Evolutionary conservation across 2,329 filamentous ascomycete genomes (phyloP).

Genomic region (Aspergillus sp.): DNA sequence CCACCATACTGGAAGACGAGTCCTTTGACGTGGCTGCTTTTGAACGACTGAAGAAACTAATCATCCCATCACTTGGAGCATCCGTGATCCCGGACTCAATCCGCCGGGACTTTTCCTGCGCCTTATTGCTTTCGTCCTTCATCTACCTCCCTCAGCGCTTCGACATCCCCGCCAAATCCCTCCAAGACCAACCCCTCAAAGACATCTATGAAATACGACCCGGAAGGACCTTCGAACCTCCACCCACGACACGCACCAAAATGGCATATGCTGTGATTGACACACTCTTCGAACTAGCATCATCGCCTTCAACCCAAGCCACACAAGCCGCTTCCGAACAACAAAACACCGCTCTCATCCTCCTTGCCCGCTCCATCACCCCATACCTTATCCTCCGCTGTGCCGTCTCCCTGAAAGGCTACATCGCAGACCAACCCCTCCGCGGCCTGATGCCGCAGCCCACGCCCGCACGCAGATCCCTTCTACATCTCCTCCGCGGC

Average conservation of each 20-base stretch:
- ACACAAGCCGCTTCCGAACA: conserved; percentile 29
- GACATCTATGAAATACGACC: conserved; percentile 65
- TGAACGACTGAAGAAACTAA: conserved; percentile 62
- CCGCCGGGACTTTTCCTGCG: conserved; percentile 69
- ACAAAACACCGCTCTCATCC: conserved; percentile 48
- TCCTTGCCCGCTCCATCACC: conserved; percentile 72
- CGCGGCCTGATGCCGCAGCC: conserved; percentile 88
- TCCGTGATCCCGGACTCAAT: conserved; percentile 65
- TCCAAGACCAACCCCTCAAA: conserved; percentile 57
- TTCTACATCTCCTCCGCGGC: conserved; percentile 69
- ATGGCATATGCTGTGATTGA: conserved; percentile 82
- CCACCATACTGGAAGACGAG: conserved; percentile 67
- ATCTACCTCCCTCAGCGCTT: conserved; percentile 69
- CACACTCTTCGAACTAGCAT: conserved; percentile 72
- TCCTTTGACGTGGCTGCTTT: conserved; percentile 79
- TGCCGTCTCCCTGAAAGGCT: conserved; percentile 77
- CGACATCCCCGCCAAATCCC: conserved; percentile 53
- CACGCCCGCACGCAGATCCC: conserved; percentile 73
- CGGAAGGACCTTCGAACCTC: conserved; percentile 71
- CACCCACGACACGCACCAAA: conserved; percentile 63
- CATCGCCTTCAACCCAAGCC: conserved; percentile 39
- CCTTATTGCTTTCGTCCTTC: conserved; percentile 78
- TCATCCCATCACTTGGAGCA: conserved; percentile 72
- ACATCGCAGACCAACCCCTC: conserved; percentile 87
- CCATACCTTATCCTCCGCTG: conserved; percentile 81